Conservation (phyloP, 2,329 filamentous ascomycete species). For the Eutypella sp. region DNA sequence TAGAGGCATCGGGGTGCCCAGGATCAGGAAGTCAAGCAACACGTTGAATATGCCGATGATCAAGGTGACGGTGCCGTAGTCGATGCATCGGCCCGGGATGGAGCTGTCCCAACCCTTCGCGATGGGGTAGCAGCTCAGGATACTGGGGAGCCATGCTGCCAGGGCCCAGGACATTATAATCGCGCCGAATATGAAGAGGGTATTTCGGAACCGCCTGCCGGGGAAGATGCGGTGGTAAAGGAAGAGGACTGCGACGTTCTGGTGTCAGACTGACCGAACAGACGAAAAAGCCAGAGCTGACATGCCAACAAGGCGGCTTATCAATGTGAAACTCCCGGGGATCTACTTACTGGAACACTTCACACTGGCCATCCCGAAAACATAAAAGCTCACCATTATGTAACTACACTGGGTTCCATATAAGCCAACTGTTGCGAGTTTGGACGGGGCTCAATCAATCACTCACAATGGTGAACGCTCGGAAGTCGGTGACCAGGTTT, state of each 20-base stretch:
- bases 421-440: too few species aligned
- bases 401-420: too few species aligned
- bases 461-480: not conserved
- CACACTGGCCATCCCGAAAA: too few species aligned
- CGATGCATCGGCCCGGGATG: not conserved
- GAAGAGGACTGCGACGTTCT: not conserved
- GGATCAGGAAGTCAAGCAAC: not conserved
- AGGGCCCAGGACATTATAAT: not conserved
- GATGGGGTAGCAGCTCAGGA: not conserved
- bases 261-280: not conserved
- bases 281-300: not conserved
- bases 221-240: slow-evolving; percentile 2
- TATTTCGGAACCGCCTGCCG: not conserved
- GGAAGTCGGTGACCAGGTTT: not conserved
- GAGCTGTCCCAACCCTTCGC: not conserved
- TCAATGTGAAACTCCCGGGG: too few species aligned
- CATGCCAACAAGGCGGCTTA: not conserved
- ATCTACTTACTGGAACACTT: too few species aligned
- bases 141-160: not conserved
- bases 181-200: not conserved
- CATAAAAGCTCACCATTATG: too few species aligned
- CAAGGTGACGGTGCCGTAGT: slow-evolving; percentile 1
- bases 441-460: too few species aligned
- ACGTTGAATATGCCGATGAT: not conserved
- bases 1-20: not conserved